phyloP scores from a whole-genome alignment of 192 early-diverging fungal species.

The Jimgerdemannia lactiflua region DNA sequence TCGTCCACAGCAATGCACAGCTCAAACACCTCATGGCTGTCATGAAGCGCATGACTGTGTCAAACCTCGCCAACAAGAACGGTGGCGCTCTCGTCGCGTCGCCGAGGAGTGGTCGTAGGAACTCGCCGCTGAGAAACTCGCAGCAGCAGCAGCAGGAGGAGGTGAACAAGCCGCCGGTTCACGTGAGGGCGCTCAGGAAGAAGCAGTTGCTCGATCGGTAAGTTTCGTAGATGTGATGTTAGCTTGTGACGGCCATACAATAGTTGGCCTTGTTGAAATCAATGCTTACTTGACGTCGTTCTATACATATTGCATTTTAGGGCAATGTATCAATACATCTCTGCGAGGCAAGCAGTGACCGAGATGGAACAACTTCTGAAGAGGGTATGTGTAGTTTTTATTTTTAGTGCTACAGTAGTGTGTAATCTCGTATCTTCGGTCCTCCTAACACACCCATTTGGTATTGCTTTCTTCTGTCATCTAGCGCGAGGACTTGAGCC shows the following conservation, averaged over 20 bases:
- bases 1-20: constrained; percentile 29
- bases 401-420: background rate
- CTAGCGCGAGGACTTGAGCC: constrained; percentile 41
- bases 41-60: constrained; percentile 40
- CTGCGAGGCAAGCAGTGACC: constrained; percentile 42
- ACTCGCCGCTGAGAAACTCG: constrained; percentile 22
- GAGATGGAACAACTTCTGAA: constrained; percentile 43
- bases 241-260: background rate
- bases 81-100: constrained; percentile 25
- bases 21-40: constrained; percentile 45
- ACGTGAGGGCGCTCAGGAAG: constrained; percentile 39
- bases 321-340: constrained; percentile 52
- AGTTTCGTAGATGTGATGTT: background rate
- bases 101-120: constrained; percentile 12
- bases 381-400: background rate
- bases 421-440: too few species aligned
- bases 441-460: background rate
- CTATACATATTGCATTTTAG: background rate
- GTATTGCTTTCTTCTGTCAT: background rate
- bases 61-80: constrained; percentile 31
- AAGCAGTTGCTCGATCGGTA: constrained; percentile 45
- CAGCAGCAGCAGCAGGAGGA: background rate
- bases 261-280: background rate
- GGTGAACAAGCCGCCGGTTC: constrained; percentile 5
- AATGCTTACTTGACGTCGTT: background rate